phyloP scores from a whole-genome alignment of 352 stramenopile genomes.

The Globisporangium ultimum region DNA sequence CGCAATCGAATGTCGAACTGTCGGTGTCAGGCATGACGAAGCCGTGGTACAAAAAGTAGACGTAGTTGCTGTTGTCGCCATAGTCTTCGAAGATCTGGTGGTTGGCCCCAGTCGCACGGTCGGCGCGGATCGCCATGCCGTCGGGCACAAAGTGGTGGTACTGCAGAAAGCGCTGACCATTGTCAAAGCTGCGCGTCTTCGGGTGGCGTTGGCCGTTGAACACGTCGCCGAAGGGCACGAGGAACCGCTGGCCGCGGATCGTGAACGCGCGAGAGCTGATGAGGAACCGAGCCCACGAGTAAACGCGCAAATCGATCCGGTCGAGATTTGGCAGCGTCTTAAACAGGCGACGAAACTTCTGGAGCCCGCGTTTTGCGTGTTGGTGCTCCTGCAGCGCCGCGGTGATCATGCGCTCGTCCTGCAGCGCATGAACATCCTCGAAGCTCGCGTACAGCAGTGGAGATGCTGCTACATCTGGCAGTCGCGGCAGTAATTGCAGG shows the following conservation, averaged over 20 bases:
- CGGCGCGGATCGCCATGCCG: constrained; percentile 63
- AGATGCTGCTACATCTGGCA: constrained; percentile 4
- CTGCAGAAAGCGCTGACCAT: constrained; percentile 53
- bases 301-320: constrained; percentile 15
- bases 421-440: constrained; percentile 27
- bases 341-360: constrained; percentile 49
- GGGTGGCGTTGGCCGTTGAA: constrained; percentile 74
- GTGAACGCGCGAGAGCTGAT: constrained; percentile 80
- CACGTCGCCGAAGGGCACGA: constrained; percentile 88
- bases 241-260: constrained; percentile 59
- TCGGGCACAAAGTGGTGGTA: constrained; percentile 42
- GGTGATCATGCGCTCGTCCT: constrained; percentile 43
- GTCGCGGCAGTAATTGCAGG: constrained; percentile 38
- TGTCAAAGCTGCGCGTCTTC: constrained; percentile 20
- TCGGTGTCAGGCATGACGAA: constrained; percentile 88
- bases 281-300: constrained; percentile 51
- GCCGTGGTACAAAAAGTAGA: constrained; percentile 87
- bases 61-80: constrained; percentile 91
- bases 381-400: constrained; percentile 24
- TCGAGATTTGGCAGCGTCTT: constrained; percentile 7
- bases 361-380: constrained; percentile 23
- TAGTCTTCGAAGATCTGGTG: constrained; percentile 94
- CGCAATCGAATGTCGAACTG: constrained; percentile 74
- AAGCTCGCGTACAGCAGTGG: constrained; percentile 39
- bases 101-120: constrained; percentile 30